Base-by-base conservation (phyloP, 1,139 yeast genomes). In the Kurtzmaniella quercitrusa region DNA sequence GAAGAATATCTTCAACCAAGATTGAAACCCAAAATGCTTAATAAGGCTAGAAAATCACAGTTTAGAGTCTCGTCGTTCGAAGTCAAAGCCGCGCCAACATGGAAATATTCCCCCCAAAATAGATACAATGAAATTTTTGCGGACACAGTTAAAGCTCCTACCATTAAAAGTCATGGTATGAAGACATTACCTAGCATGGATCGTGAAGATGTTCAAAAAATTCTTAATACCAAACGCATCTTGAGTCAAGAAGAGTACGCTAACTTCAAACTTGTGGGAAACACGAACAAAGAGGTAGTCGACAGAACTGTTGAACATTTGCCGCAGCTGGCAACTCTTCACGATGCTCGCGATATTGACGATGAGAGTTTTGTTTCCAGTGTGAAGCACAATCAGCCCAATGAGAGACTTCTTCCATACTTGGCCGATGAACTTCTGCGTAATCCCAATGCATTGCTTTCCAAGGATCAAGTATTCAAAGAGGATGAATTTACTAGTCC, bases 131-230 rank as follows among this genome's bases (percentile, higher is more conserved):
- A 72, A 42, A 70, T 72, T 7, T 72, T 71, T 50, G 67, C 63
- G 30, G 76, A 71, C 45, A 48, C 57, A 7, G 52, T 60, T n/a
- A 47, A 56, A 3, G 55, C 62, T 7, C 71, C 75, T 12, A 71
- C 78, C 5, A 72, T 71, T 32, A 59, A 58, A 47, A 53, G 71
- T 18, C 56, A 59, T 37, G 74, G 76, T 7, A 65, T 69, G 74
- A 66, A 63, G 45, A 68, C 77, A 0, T 62, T 65, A 42, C 77
- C 75, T 43, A 71, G 77, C 45, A 67, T 71, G 69, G 80, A 76
- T 45, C 65, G 72, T 8, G 72, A 73, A 38, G 78, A 75, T 48
- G 69, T 74, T 2, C 64, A 68, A 47, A 60, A 66, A 44, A 66
- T 73, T 11, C 59, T 66, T 48, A 67, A 64, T 42, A 61, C 76